Percentiles rank a stretch among this genome's conserved stretches.
phyloP scores from a whole-genome alignment of 345 rosid genomes.

The Moricandia moricandioides region DNA sequence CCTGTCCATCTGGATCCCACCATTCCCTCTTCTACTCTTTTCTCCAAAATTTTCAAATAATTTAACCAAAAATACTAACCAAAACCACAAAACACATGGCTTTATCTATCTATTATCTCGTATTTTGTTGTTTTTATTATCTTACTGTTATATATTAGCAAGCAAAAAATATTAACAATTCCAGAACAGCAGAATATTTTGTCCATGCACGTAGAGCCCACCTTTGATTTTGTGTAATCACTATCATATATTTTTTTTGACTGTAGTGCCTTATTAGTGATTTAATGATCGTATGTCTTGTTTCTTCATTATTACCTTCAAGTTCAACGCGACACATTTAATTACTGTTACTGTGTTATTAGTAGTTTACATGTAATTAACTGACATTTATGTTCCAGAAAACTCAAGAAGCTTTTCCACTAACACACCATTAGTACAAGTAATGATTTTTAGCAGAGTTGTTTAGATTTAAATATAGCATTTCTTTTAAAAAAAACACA shows the following conservation, averaged over 20 bases:
- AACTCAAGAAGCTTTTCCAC: slow-evolving; percentile 13
- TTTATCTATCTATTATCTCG: background rate
- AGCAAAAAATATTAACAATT: slow-evolving; percentile 18
- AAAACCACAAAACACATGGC: slow-evolving; percentile 11
- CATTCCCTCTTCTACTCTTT: background rate
- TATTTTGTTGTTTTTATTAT: slow-evolving; percentile 3
- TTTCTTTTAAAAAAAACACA: background rate
- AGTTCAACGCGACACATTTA: slow-evolving; percentile 5
- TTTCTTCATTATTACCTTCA: background rate
- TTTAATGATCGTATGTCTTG: background rate
- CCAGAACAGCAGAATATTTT: slow-evolving; percentile 29
- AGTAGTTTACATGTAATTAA: slow-evolving; percentile 7
- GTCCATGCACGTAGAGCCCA: slow-evolving; percentile 29
- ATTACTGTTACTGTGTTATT: background rate
- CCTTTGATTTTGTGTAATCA: slow-evolving; percentile 3
- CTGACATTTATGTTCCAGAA: slow-evolving; percentile 27
- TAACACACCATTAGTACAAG: slow-evolving; percentile 16
- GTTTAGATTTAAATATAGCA: background rate
- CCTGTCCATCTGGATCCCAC: slow-evolving; percentile 45
- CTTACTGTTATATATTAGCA: slow-evolving; percentile 1
- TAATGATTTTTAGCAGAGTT: slow-evolving; percentile 19
- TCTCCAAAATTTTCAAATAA: background rate
- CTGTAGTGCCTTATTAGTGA: background rate
- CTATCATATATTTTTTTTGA: background rate
- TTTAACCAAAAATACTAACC: background rate